phyloP scores from a whole-genome alignment of 2,329 filamentous ascomycete species.

The Botrytis cinerea region DNA sequence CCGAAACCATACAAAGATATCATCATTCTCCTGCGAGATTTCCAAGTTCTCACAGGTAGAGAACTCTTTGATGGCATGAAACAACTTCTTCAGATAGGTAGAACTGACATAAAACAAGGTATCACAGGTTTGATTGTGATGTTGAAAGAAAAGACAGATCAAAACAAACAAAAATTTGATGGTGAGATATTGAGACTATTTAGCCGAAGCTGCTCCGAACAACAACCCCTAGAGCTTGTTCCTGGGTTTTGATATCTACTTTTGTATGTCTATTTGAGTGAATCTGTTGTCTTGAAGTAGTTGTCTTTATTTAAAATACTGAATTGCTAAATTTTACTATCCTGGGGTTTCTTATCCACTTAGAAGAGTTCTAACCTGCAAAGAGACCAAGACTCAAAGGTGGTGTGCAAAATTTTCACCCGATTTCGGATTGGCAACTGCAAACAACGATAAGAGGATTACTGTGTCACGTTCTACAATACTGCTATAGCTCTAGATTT shows the following conservation, averaged over 20 bases:
- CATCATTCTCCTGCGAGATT: not conserved
- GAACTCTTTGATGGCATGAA: not conserved
- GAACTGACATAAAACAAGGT: not conserved
- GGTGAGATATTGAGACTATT: not conserved
- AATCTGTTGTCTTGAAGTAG: not conserved
- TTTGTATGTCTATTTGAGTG: not conserved
- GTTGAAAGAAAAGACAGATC: no score
- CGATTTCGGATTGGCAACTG: not conserved
- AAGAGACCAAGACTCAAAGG: not conserved
- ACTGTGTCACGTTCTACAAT: slow-evolving; percentile 9
- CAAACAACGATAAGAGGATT: not conserved
- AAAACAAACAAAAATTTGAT: not conserved
- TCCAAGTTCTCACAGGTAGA: not conserved
- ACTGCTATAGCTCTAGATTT: not conserved
- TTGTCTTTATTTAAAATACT: not conserved
- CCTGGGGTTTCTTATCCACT: not conserved
- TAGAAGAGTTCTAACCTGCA: not conserved
- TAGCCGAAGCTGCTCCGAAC: not conserved
- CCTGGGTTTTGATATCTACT: not conserved
- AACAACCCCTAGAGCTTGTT: not conserved
- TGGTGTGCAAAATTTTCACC: slow-evolving; percentile 6
- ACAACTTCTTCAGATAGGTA: no score
- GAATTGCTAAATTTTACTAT: not conserved
- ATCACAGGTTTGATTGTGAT: not conserved
- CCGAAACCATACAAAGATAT: no score